These are phyloP conservation scores for Endotrypanum monterogeii DNA, from an alignment of 208 protist genomes.

Conservation along the genomic window DNA sequence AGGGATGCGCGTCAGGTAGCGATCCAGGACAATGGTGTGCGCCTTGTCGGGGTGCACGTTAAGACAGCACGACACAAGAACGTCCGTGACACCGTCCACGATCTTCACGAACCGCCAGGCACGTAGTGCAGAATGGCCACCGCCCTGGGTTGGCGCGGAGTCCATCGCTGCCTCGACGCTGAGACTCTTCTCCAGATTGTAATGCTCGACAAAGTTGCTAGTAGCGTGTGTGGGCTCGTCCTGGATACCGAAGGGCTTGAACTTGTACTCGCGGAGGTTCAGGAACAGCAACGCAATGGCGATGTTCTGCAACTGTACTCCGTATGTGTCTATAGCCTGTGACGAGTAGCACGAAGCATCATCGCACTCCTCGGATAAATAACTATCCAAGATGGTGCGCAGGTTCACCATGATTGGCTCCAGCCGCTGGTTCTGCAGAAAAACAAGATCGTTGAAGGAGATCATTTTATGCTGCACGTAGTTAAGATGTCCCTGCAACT, in stretches of 20 bases:
- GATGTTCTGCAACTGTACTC: constrained; percentile 35
- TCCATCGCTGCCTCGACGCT: constrained; percentile 21
- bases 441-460: constrained; percentile 83
- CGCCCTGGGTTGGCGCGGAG: neutral
- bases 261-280: constrained; percentile 84
- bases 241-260: constrained; percentile 80
- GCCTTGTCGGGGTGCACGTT: constrained; percentile 26
- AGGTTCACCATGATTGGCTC: constrained; percentile 58
- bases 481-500: constrained; percentile 86
- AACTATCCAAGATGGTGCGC: constrained; percentile 11
- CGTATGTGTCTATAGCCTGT: neutral
- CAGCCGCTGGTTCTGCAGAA: constrained; percentile 75
- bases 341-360: constrained; percentile 4
- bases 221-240: constrained; percentile 47
- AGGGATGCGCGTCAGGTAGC: constrained; percentile 73
- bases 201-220: constrained; percentile 88
- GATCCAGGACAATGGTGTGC: constrained; percentile 48
- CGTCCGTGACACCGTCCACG: constrained; percentile 79
- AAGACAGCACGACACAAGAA: constrained; percentile 83
- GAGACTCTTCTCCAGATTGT: constrained; percentile 61
- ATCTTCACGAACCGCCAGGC: constrained; percentile 82
- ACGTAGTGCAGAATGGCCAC: neutral
- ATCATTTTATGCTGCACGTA: constrained; percentile 87
- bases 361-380: neutral
- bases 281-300: constrained; percentile 69